A percentile compares a stretch with the other conserved stretches of the same genome.
phyloP scores from a whole-genome alignment of 2,329 filamentous ascomycete species.

The Stagonosporopsis chrysanthemi region DNA sequence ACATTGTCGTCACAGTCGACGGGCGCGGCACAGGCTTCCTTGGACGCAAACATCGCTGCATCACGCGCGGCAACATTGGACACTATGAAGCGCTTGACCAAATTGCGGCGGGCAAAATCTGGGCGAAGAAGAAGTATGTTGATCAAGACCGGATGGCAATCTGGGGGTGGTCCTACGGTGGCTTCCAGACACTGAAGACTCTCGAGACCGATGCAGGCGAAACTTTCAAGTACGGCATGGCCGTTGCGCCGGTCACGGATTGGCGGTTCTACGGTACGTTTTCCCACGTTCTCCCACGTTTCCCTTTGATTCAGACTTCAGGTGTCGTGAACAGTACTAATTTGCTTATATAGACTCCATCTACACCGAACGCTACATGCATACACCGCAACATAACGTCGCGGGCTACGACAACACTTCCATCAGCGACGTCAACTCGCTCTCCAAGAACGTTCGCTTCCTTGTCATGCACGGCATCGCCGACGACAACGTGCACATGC shows the following conservation, averaged over 20 bases:
- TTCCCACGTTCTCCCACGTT: conserved; percentile 21
- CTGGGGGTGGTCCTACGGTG: conserved; percentile 98
- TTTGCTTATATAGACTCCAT: conserved; percentile 68
- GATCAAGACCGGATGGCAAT: conserved; percentile 85
- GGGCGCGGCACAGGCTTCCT: conserved; percentile 91
- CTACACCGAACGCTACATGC: conserved; percentile 98
- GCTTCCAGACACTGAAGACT: conserved; percentile 93
- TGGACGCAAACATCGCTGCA: conserved; percentile 81
- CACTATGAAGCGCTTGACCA: conserved; percentile 87
- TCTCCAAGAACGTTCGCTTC: conserved; percentile 82
- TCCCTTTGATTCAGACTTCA: neutral
- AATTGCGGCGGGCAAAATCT: conserved; percentile 86
- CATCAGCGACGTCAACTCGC: conserved; percentile 75
- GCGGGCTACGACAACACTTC: conserved; percentile 78
- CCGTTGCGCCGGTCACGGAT: conserved; percentile 97
- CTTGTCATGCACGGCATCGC: conserved; percentile 95
- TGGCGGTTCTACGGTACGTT: conserved; percentile 94
- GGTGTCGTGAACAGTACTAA: conserved; percentile 2
- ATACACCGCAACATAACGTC: conserved; percentile 83
- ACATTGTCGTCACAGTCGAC: conserved; percentile 94
- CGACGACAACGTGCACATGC: conserved; percentile 97
- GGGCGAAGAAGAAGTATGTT: conserved; percentile 81
- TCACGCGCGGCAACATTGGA: conserved; percentile 84
- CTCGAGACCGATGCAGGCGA: conserved; percentile 87
- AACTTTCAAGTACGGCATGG: conserved; percentile 97